These are phyloP conservation scores for Salix caprea DNA, from an alignment of 345 rosid genomes.

Conservation along the genomic window DNA sequence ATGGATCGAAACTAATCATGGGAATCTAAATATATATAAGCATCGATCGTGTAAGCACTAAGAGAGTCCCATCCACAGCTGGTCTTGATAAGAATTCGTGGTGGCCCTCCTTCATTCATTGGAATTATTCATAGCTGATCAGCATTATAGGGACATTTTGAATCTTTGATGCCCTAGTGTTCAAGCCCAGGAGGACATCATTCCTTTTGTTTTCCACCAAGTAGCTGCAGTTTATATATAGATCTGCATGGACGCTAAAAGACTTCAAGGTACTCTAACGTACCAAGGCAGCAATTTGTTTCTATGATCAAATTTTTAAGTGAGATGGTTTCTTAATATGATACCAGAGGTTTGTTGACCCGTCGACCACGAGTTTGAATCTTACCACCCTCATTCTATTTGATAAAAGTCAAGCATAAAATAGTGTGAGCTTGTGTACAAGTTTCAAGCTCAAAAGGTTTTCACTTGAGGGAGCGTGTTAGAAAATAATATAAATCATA, in stretches of 20 bases:
- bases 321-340: too few relatives aligned
- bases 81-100: neutral
- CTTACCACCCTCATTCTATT: too few relatives aligned
- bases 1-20: neutral
- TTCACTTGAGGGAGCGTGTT: too few relatives aligned
- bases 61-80: neutral
- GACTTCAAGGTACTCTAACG: neutral
- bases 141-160: neutral
- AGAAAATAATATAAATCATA: too few relatives aligned
- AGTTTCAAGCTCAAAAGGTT: too few relatives aligned
- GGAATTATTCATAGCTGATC: neutral
- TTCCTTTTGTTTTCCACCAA: neutral
- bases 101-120: neutral
- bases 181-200: conserved; percentile 1
- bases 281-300: neutral
- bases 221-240: neutral
- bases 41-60: too few relatives aligned
- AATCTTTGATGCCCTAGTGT: neutral
- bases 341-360: too few relatives aligned
- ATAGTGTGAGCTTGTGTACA: too few relatives aligned
- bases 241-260: neutral
- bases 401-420: too few relatives aligned
- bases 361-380: too few relatives aligned
- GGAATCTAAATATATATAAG: too few relatives aligned
- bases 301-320: neutral